Evolutionary conservation across 208 protist species (phyloP).

Genomic region (Wallacemonas collosoma): DNA sequence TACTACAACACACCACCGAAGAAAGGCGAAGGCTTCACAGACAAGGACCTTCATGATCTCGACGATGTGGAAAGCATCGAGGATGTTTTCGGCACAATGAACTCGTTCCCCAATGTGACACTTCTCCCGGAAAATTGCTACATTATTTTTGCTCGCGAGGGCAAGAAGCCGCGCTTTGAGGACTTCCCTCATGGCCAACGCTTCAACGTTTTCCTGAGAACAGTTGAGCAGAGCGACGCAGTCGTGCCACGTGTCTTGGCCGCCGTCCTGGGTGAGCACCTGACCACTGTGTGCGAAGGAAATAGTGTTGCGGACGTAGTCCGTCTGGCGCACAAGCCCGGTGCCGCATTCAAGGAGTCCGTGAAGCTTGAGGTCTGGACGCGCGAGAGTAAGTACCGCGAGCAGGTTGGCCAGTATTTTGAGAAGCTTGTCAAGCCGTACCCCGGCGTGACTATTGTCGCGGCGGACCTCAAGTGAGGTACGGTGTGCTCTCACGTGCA

Average conservation of each 20-base stretch:
- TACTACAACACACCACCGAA: slow-evolving; percentile 72
- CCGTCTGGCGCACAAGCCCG: slow-evolving; percentile 75
- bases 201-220: slow-evolving; percentile 72
- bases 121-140: slow-evolving; percentile 67
- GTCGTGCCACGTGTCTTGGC: slow-evolving; percentile 53
- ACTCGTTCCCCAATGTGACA: slow-evolving; percentile 66
- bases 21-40: slow-evolving; percentile 43
- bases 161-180: slow-evolving; percentile 73
- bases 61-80: slow-evolving; percentile 80
- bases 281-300: slow-evolving; percentile 46
- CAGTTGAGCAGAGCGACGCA: slow-evolving; percentile 64
- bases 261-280: slow-evolving; percentile 71
- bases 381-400: slow-evolving; percentile 34
- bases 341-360: slow-evolving; percentile 55
- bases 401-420: slow-evolving; percentile 58
- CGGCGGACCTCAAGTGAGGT: slow-evolving; percentile 13
- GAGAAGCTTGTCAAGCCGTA: slow-evolving; percentile 40
- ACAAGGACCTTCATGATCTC: slow-evolving; percentile 54
- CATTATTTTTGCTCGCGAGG: slow-evolving; percentile 78
- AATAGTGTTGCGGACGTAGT: slow-evolving; percentile 66
- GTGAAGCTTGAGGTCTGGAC: slow-evolving; percentile 76
- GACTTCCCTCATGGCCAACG: slow-evolving; percentile 73
- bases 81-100: slow-evolving; percentile 72
- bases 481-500: slow-evolving; percentile 17
- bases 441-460: slow-evolving; percentile 51